phyloP scores from a whole-genome alignment of 805 yeast species.

The Pichia heedii region DNA sequence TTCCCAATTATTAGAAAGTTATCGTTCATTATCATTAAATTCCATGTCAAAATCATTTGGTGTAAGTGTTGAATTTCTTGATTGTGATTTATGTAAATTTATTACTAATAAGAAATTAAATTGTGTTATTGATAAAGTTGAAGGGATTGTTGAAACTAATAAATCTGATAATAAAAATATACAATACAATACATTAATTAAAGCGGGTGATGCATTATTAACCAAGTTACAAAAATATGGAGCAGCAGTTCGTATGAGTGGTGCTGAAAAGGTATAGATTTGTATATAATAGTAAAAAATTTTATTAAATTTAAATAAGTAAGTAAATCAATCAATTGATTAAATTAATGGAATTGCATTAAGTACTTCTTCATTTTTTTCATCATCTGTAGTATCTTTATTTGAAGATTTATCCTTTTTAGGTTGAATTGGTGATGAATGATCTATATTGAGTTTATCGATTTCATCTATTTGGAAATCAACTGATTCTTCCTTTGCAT shows the following conservation, averaged over 20 bases:
- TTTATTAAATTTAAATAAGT: too few species aligned
- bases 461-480: background rate
- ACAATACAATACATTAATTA: conserved; percentile 80
- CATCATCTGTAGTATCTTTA: background rate
- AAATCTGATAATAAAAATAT: conserved; percentile 94
- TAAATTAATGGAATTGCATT: conserved; percentile 2
- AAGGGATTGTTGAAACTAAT: conserved; percentile 91
- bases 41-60: conserved; percentile 95
- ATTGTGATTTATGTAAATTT: conserved; percentile 77
- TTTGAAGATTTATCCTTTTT: background rate
- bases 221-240: conserved; percentile 95
- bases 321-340: background rate
- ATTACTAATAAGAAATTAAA: conserved; percentile 90
- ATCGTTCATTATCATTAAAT: conserved; percentile 78
- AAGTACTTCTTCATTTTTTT: conserved; percentile 1
- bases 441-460: too few species aligned
- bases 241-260: conserved; percentile 92
- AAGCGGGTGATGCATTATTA: conserved; percentile 85
- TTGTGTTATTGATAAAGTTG: conserved; percentile 92
- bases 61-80: conserved; percentile 80
- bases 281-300: too few species aligned
- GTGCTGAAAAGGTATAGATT: conserved; percentile 59
- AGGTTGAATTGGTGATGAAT: too few species aligned
- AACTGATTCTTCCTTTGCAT: background rate
- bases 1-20: conserved; percentile 87